These are phyloP conservation scores for Paecilomyces sp. DNA, from an alignment of 2,329 filamentous ascomycete species.

Conservation along the genomic window DNA sequence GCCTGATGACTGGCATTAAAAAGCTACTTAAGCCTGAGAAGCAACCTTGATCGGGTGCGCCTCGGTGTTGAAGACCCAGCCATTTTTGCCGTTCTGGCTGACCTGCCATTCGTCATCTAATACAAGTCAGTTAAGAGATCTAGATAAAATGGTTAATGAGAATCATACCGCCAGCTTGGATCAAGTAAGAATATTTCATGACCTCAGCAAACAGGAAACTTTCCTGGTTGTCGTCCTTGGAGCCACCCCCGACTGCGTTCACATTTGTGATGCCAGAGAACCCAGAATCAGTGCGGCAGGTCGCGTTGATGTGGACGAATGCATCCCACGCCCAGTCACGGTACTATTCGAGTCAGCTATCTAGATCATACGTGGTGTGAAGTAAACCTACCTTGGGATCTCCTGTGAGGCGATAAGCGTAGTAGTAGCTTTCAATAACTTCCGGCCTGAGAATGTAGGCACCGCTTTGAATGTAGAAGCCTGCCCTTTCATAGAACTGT, in stretches of 20 bases:
- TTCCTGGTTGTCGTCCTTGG: slow-evolving; percentile 65
- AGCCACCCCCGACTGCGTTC: slow-evolving; percentile 54
- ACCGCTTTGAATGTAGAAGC: slow-evolving; percentile 61
- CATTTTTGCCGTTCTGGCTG: slow-evolving; percentile 40
- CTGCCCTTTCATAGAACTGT: slow-evolving; percentile 57
- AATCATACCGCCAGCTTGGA: slow-evolving; percentile 44
- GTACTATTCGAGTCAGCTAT: slow-evolving; percentile 40
- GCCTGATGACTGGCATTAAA: not conserved
- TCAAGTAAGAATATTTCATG: slow-evolving; percentile 75
- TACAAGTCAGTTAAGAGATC: slow-evolving; percentile 10
- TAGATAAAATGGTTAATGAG: not conserved
- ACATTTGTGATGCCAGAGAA: slow-evolving; percentile 63
- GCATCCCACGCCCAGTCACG: slow-evolving; percentile 80
- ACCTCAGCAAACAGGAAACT: slow-evolving; percentile 86
- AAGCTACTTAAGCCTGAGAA: not conserved
- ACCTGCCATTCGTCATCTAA: slow-evolving; percentile 55
- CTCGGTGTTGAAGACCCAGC: slow-evolving; percentile 59
- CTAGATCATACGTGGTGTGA: not conserved
- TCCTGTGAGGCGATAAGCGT: slow-evolving; percentile 74
- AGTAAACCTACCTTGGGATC: slow-evolving; percentile 44
- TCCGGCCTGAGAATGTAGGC: slow-evolving; percentile 69
- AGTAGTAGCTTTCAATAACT: slow-evolving; percentile 79
- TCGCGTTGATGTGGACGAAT: slow-evolving; percentile 61
- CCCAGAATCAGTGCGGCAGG: slow-evolving; percentile 57
- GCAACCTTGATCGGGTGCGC: slow-evolving; percentile 52